Evolutionary conservation across 371 early-diverging fungal species (phyloP), one percentile per base, ranked within the genome.

Genomic region (Mortierella sp.): DNA sequence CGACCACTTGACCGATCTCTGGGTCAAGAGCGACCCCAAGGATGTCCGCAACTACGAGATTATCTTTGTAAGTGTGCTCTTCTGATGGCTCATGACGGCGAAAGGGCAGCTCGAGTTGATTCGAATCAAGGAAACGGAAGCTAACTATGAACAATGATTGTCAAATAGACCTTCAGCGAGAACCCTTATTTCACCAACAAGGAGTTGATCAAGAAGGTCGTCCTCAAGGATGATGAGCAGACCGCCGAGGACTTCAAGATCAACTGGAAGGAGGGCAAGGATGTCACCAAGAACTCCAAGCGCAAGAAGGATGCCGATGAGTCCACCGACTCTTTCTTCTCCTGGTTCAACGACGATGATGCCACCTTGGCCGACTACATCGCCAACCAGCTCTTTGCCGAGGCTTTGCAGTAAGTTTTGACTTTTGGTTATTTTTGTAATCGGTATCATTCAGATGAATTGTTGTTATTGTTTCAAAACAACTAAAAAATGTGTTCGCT

Each of bases 151-250:
- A 28, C 28, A 54, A 73, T 73, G 26, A 63, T 47, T n/a, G 7
- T 26, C 44, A 16, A 11, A 75, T 72, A 92, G 92, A 89, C 89
- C 26, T 93, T 91, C 80, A 88, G 88, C 42, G 91, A 93, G 84
- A 92, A 93, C 74, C 88, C 88, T 60, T 79, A 89, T 73, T 91
- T 92, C 81, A 90, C 90, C 80, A 92, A 92, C 80, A 90, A 91
- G 76, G 89, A 88, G 70, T 81, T 92, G 84, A 83, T 88, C 83
- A 92, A 92, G 89, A 90, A 90, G 89, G 88, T 92, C 78, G 82
- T 85, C 77, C 73, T 81, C 70, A 78, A 90, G 77, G 90, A 84
- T 70, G 89, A 87, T 50, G 92, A 90, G 38, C 81, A 77, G n/a
- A 84, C 87, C 10, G 50, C 89, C 57, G 88, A 85, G 77, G 87